A percentile compares a stretch with the other conserved stretches of the same genome.
These are phyloP conservation scores for Cystofilobasidium capitatum DNA, from an alignment of 768 basidiomycete genomes.

Conservation along the genomic window DNA sequence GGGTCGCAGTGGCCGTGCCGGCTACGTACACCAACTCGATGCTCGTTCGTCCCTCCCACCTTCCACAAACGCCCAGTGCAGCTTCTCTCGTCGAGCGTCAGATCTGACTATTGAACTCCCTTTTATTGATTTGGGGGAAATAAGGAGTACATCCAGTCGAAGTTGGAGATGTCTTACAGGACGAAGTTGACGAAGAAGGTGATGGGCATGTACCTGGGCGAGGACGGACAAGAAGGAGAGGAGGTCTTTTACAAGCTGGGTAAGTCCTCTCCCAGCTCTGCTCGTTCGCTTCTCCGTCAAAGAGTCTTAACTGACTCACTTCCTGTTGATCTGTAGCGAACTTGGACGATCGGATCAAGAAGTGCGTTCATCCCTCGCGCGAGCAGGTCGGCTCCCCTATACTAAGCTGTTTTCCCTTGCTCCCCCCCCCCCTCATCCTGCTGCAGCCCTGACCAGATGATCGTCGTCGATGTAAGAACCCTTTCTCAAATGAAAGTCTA, in stretches of 20 bases:
- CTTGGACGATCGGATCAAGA: constrained; percentile 89
- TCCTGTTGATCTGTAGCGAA: constrained; percentile 51
- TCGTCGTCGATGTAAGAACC: constrained; percentile 5
- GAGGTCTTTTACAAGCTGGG: constrained; percentile 87
- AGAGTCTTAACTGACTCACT: not conserved
- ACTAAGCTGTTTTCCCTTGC: not conserved
- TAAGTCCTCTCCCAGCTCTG: no score
- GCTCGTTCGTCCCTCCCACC: constrained; percentile 42
- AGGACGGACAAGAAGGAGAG: constrained; percentile 50
- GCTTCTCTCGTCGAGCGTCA: not conserved
- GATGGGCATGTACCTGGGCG: constrained; percentile 72
- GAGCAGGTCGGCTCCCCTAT: no score
- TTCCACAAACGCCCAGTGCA: not conserved
- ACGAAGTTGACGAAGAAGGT: constrained; percentile 62
- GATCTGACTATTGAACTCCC: not conserved
- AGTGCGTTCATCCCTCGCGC: constrained; percentile 78
- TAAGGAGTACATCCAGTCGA: constrained; percentile 75
- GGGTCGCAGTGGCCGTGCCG: constrained; percentile 70
- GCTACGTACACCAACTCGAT: constrained; percentile 74
- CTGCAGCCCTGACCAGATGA: constrained; percentile 21
- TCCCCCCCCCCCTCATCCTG: not conserved
- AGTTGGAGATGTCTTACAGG: constrained; percentile 47
- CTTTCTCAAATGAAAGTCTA: no score
- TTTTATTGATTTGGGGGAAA: no score
- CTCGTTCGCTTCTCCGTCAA: not conserved